These are phyloP conservation scores for Scutellaria minor DNA, from an alignment of 257 asterid genomes.

Conservation along the genomic window DNA sequence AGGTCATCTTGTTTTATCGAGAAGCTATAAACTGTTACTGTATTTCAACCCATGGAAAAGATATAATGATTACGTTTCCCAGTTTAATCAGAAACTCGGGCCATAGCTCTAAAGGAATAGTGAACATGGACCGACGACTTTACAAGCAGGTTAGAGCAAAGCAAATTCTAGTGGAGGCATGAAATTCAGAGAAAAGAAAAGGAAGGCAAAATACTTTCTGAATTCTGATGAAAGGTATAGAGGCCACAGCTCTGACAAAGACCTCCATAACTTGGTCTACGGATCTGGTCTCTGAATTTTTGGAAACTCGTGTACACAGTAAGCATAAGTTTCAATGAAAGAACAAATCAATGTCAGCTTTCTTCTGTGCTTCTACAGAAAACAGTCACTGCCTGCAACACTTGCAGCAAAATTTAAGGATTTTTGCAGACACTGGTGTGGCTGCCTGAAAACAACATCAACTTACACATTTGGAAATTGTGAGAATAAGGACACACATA, in stretches of 20 bases:
- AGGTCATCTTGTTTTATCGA: conserved; percentile 25
- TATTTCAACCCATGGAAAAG: conserved; percentile 13
- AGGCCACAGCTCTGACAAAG: conserved; percentile 8
- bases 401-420: background rate
- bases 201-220: conserved; percentile 24
- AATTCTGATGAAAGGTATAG: conserved; percentile 10
- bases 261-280: conserved; percentile 20
- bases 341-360: conserved; percentile 3
- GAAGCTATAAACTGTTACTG: conserved; percentile 21
- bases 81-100: conserved; percentile 22
- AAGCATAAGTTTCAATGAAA: background rate
- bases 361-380: conserved; percentile 31
- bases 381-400: conserved; percentile 22
- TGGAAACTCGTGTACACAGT: conserved; percentile 22
- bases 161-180: conserved; percentile 26
- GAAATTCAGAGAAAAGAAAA: conserved; percentile 15
- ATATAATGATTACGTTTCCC: conserved; percentile 16
- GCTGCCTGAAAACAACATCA: conserved; percentile 11
- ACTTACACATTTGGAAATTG: conserved; percentile 18
- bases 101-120: conserved; percentile 16
- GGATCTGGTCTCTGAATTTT: conserved; percentile 30
- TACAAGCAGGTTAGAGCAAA: conserved; percentile 10
- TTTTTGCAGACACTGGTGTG: conserved; percentile 7
- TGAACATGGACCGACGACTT: conserved; percentile 14
- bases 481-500: conserved; percentile 13